These are phyloP conservation scores for Populus tomentosa DNA, from an alignment of 441 rosid species.

Conservation along the genomic window DNA sequence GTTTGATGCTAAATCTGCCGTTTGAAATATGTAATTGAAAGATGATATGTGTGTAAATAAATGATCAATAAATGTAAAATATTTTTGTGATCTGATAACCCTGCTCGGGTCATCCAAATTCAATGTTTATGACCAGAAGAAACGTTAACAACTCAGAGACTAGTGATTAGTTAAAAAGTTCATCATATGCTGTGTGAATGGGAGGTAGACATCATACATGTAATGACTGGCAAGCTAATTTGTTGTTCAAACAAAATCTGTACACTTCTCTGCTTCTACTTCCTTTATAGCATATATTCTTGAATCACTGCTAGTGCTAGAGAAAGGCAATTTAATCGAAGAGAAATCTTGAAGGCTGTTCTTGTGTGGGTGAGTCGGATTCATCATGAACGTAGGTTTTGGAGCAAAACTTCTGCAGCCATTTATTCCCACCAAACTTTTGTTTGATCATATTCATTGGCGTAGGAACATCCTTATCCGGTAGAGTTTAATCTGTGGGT, in stretches of 20 bases:
- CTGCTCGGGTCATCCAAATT: background rate
- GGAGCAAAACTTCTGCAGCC: background rate
- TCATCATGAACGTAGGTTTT: background rate
- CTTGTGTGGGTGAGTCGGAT: background rate
- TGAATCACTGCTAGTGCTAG: too few species aligned
- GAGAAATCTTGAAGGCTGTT: background rate
- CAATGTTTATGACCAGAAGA: background rate
- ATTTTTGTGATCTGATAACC: background rate
- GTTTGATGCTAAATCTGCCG: background rate
- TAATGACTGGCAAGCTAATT: too few species aligned
- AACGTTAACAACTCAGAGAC: background rate
- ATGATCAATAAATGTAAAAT: background rate
- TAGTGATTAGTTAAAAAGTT: background rate
- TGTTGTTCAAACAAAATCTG: too few species aligned
- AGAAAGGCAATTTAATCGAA: background rate
- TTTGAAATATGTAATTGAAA: background rate
- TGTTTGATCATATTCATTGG: background rate
- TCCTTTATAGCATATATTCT: too few species aligned
- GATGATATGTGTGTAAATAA: background rate
- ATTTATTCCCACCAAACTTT: too few species aligned
- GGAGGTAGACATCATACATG: too few species aligned
- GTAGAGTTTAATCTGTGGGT: background rate
- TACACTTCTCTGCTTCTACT: too few species aligned
- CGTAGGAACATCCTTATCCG: background rate
- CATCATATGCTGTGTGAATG: background rate